Conservation (phyloP, 2,329 filamentous ascomycete genomes). For the Iodosphaeria phyllophila region DNA sequence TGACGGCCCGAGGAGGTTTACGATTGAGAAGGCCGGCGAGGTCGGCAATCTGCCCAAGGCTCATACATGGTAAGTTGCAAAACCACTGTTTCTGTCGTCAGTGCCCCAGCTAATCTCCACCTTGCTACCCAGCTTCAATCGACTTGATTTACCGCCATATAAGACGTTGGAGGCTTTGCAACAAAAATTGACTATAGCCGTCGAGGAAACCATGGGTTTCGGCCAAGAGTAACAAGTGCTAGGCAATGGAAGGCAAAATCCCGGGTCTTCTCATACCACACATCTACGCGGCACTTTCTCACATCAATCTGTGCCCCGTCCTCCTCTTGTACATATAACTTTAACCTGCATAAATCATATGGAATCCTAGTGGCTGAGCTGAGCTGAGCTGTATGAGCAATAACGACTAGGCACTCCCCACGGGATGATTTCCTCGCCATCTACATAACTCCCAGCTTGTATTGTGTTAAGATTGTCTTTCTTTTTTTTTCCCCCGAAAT, state of each 20-base stretch:
- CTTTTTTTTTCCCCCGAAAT: too few species aligned
- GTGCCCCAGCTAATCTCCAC: background rate
- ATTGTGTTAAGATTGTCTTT: too few species aligned
- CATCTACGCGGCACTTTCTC: too few species aligned
- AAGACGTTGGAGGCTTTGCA: conserved; percentile 74
- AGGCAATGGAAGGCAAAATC: conserved; percentile 3
- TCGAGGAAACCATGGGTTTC: conserved; percentile 97
- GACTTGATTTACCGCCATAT: conserved; percentile 84
- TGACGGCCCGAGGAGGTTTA: conserved; percentile 86
- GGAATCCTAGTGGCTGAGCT: too few species aligned
- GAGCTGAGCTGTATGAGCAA: too few species aligned
- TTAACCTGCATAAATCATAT: too few species aligned
- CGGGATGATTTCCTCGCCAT: too few species aligned
- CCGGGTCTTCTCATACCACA: background rate
- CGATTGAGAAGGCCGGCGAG: conserved; percentile 94
- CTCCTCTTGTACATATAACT: too few species aligned
- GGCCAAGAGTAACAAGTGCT: conserved; percentile 61
- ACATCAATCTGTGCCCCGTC: too few species aligned
- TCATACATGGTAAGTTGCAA: conserved; percentile 70
- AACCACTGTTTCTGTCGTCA: too few species aligned
- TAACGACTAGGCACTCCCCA: too few species aligned
- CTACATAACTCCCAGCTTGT: too few species aligned
- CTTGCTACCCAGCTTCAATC: conserved; percentile 58
- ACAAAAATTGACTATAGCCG: conserved; percentile 84
- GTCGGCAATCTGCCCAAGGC: conserved; percentile 82